Evolutionary conservation across 805 yeast genomes (phyloP).

Genomic region (Citeromyces matritensis): DNA sequence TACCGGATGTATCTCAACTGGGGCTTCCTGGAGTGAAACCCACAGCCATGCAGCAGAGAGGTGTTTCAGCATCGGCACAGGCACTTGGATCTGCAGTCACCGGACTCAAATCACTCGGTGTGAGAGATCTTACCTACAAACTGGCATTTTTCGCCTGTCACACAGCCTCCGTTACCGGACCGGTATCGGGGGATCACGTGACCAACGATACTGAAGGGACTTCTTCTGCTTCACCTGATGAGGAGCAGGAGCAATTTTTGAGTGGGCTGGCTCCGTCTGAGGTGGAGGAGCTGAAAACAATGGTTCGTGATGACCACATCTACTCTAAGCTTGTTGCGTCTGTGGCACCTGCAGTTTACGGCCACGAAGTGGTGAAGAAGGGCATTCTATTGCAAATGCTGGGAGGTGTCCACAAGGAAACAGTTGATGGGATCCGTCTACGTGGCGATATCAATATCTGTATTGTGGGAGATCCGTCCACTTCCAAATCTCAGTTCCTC

Average conservation of each 20-base stretch:
- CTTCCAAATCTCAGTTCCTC: slow-evolving; percentile 90
- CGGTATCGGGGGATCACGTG: no score
- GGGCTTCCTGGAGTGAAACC: slow-evolving; percentile 95
- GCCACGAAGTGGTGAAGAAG: slow-evolving; percentile 88
- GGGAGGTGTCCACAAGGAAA: slow-evolving; percentile 91
- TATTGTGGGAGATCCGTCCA: slow-evolving; percentile 95
- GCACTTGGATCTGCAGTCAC: slow-evolving; percentile 73
- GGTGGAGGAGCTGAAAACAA: slow-evolving; percentile 67
- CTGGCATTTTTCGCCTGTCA: slow-evolving; percentile 87
- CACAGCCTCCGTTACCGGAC: slow-evolving; percentile 55
- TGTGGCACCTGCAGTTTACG: slow-evolving; percentile 91
- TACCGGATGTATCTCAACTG: slow-evolving; percentile 87
- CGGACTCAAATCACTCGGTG: slow-evolving; percentile 88
- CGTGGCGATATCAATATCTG: slow-evolving; percentile 96
- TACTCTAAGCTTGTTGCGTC: slow-evolving; percentile 77
- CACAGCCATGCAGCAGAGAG: slow-evolving; percentile 46
- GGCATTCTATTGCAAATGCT: slow-evolving; percentile 79
- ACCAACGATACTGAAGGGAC: slow-evolving; percentile 9
- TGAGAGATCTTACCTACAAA: slow-evolving; percentile 82
- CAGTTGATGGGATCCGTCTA: slow-evolving; percentile 85
- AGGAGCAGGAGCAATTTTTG: slow-evolving; percentile 71
- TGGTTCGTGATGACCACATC: slow-evolving; percentile 82
- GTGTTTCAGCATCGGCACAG: slow-evolving; percentile 36
- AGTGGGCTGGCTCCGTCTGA: slow-evolving; percentile 71
- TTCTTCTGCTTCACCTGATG: slow-evolving; percentile 23